Conservation (phyloP, 2,329 filamentous ascomycete genomes). For the Fusarium musae region DNA sequence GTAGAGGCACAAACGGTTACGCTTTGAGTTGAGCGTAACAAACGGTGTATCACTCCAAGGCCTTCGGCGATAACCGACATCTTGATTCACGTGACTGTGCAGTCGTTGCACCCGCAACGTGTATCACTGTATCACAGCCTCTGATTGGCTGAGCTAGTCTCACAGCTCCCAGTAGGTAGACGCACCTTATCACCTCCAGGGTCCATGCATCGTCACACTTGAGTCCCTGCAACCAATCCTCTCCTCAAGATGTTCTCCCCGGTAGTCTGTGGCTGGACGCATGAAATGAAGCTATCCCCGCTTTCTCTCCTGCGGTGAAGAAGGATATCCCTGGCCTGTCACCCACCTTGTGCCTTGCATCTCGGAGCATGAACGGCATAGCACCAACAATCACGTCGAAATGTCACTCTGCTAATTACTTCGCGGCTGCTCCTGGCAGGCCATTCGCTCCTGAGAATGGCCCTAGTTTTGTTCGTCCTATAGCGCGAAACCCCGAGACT, state of each 20-base stretch:
- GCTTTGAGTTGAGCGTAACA: conserved; percentile 21
- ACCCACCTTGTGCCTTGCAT: conserved; percentile 37
- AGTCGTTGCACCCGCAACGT: conserved; percentile 9
- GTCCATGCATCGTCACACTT: conserved; percentile 38
- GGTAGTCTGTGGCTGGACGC: conserved; percentile 31
- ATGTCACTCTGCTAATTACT: conserved; percentile 20
- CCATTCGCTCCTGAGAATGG: conserved; percentile 24
- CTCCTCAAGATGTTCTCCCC: conserved; percentile 25
- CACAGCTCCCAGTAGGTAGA: neutral
- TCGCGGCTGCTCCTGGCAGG: conserved; percentile 33
- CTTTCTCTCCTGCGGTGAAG: conserved; percentile 19
- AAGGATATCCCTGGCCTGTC: conserved; percentile 19
- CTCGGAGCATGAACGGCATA: conserved; percentile 20
- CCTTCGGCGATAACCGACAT: conserved; percentile 5
- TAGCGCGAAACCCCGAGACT: conserved; percentile 37
- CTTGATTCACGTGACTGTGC: conserved; percentile 31
- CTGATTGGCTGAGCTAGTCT: conserved; percentile 29
- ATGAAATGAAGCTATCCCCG: conserved; percentile 17
- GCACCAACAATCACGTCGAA: conserved; percentile 13
- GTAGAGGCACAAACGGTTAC: conserved; percentile 24
- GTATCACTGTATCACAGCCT: neutral
- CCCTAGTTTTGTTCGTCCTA: conserved; percentile 18
- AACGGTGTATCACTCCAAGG: conserved; percentile 15
- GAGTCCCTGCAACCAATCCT: conserved; percentile 28
- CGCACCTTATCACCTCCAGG: conserved; percentile 30